These are phyloP conservation scores for Oidiodendron maius DNA, from an alignment of 495 filamentous ascomycete genomes.

Conservation along the genomic window DNA sequence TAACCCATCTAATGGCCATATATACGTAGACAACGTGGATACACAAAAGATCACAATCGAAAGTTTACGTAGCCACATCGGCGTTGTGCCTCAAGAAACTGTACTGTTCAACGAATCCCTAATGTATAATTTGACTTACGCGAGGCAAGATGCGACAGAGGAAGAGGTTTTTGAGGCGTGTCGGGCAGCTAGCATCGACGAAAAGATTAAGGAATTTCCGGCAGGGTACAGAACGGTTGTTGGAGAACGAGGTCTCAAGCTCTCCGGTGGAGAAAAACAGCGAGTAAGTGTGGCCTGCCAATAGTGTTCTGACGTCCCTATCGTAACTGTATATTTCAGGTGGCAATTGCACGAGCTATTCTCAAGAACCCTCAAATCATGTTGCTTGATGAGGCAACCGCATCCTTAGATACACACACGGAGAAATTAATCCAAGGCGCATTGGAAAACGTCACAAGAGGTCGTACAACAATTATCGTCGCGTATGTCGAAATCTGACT, in stretches of 20 bases:
- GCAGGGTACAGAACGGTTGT: slow-evolving; percentile 40
- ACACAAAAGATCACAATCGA: slow-evolving; percentile 56
- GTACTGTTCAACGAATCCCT: slow-evolving; percentile 38
- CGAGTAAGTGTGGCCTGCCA: slow-evolving; percentile 25
- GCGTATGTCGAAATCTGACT: slow-evolving; percentile 40
- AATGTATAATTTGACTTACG: slow-evolving; percentile 40
- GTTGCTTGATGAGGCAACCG: slow-evolving; percentile 93
- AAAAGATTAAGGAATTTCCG: slow-evolving; percentile 31
- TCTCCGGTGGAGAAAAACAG: slow-evolving; percentile 40
- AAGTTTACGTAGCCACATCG: slow-evolving; percentile 42
- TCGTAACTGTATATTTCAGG: slow-evolving; percentile 24
- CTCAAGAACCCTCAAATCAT: slow-evolving; percentile 95
- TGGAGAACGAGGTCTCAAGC: slow-evolving; percentile 27
- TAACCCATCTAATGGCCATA: slow-evolving; percentile 51
- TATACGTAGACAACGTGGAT: slow-evolving; percentile 65
- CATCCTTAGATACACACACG: slow-evolving; percentile 89
- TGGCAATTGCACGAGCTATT: slow-evolving; percentile 94
- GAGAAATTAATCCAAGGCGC: slow-evolving; percentile 93
- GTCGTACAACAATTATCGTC: slow-evolving; percentile 70
- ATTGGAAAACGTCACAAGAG: slow-evolving; percentile 68
- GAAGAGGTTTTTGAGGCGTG: slow-evolving; percentile 37
- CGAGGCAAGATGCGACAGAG: slow-evolving; percentile 26
- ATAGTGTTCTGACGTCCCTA: no score
- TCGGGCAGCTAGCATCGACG: slow-evolving; percentile 28
- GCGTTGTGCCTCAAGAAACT: slow-evolving; percentile 43